phyloP scores from a whole-genome alignment of 768 basidiomycete species.

The Collybia sp. region DNA sequence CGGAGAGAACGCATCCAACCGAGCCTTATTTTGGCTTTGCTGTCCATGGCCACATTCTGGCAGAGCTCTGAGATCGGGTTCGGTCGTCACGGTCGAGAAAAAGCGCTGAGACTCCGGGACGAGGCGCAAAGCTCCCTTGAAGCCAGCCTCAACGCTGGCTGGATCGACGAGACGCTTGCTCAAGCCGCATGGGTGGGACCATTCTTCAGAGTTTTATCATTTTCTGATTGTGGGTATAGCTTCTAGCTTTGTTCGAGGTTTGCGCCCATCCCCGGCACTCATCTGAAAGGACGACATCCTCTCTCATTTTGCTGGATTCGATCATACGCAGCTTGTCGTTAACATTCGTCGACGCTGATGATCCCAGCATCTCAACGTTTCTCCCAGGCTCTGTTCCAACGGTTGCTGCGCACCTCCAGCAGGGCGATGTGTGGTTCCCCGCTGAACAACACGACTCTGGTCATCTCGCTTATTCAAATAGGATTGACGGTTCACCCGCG shows the following conservation, averaged over 20 bases:
- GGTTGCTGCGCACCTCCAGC: conserved; percentile 18
- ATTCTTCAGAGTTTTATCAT: conserved; percentile 1
- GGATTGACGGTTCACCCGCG: neutral
- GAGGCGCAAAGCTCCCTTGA: conserved; percentile 69
- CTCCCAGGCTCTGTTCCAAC: conserved; percentile 44
- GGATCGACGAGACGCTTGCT: conserved; percentile 70
- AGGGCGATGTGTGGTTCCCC: conserved; percentile 14
- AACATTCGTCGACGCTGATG: conserved; percentile 52
- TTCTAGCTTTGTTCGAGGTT: conserved; percentile 69
- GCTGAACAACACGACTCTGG: neutral
- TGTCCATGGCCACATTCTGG: conserved; percentile 65
- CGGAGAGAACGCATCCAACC: conserved; percentile 60
- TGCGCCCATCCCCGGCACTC: conserved; percentile 64
- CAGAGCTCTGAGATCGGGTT: conserved; percentile 60
- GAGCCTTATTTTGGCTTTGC: conserved; percentile 53
- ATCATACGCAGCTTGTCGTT: conserved; percentile 61
- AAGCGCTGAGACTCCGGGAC: conserved; percentile 58
- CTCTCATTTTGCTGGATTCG: conserved; percentile 60
- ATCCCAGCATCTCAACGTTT: conserved; percentile 49
- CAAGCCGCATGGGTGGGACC: conserved; percentile 70
- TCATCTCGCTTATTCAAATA: too few species aligned
- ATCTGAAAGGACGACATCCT: conserved; percentile 45
- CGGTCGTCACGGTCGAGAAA: conserved; percentile 46
- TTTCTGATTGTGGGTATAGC: conserved; percentile 26
- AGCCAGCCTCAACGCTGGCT: conserved; percentile 63